These are phyloP conservation scores for Kurtzmaniella quercitrusa DNA, from an alignment of 1,139 yeast species.

Conservation along the genomic window DNA sequence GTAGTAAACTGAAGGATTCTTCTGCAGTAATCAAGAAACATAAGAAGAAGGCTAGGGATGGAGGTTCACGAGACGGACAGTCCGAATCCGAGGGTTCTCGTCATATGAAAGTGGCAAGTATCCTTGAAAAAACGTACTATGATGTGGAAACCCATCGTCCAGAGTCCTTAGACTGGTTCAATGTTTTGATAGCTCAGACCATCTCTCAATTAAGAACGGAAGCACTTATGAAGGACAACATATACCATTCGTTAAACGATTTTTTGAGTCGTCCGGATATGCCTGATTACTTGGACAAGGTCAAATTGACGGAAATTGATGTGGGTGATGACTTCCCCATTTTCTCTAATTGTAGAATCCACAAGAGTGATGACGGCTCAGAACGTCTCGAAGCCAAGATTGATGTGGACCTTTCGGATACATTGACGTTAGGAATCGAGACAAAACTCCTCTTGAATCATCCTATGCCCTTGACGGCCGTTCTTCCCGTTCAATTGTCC, in stretches of 20 bases:
- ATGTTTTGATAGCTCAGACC: constrained; percentile 87
- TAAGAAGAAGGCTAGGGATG: constrained; percentile 16
- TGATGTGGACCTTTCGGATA: constrained; percentile 88
- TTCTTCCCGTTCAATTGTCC: constrained; percentile 74
- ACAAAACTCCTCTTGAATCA: constrained; percentile 78
- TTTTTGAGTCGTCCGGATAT: constrained; percentile 46
- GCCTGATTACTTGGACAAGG: constrained; percentile 78
- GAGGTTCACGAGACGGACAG: constrained; percentile 12
- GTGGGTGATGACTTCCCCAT: constrained; percentile 96
- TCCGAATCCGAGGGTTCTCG: constrained; percentile 5
- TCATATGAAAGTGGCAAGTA: constrained; percentile 28
- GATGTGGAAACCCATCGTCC: constrained; percentile 83
- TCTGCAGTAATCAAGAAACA: constrained; percentile 37
- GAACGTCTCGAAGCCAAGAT: constrained; percentile 83
- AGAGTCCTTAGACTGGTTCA: constrained; percentile 95
- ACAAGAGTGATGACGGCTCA: constrained; percentile 44
- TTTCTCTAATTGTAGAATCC: constrained; percentile 86
- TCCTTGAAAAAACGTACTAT: constrained; percentile 87
- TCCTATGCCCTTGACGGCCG: constrained; percentile 82
- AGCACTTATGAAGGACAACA: constrained; percentile 79
- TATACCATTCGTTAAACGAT: constrained; percentile 68
- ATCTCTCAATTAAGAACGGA: constrained; percentile 83
- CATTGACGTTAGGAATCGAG: constrained; percentile 83
- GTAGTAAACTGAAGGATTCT: constrained; percentile 23
- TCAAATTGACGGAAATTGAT: constrained; percentile 80